Base-by-base conservation (phyloP, 2,329 filamentous ascomycete species). In the Scolecobasidium constrictum region DNA sequence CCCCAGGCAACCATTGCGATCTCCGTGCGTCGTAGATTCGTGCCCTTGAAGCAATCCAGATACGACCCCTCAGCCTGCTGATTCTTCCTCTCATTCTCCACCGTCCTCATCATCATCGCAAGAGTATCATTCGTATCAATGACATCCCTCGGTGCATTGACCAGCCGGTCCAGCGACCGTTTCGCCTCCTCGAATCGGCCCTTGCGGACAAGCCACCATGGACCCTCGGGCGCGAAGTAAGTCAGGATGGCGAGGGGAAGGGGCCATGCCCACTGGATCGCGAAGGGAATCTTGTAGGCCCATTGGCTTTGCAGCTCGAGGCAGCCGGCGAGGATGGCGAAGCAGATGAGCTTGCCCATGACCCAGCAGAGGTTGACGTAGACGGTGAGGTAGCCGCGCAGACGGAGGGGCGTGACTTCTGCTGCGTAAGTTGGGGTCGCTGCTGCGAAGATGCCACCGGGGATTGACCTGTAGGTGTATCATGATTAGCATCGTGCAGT, bases 61-160 rank as follows among this genome's bases (percentile, higher is more conserved):
- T 92, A 94, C 42, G 71, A 78, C 4, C 83, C 77, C 21, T 86
- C 85, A 4, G 67, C 65, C 3, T 83, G 87, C 42, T 86, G 83
- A n/a, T n/a, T n/a, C 61, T 78, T 69, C 55, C 84, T 73, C 59
- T 94, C 87, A 11, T 93, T 67, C 0, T 83, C 82, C 1, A 83
- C 88, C 1, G 87, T 94, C 56, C 92, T 84, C 1, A 86, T 77
- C 83, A 94, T 94, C 85, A 94, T 92, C 53, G 84, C 80, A 38
- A 94, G 70, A 0, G 85, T 92, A 63, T 92, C 85, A 53, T 93
- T 75, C 52, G 92, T 88, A n/a, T 28, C 34, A n/a, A 28, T 7
- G 12, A 13, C 11, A 13, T 22, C 12, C 47, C 86, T 79, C 42
- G 68, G 67, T 49, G 77, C 66, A n/a, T n/a, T n/a, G n/a, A n/a